Conservation (phyloP, 2,329 filamentous ascomycete species). For the Fusarium staphyleae region DNA sequence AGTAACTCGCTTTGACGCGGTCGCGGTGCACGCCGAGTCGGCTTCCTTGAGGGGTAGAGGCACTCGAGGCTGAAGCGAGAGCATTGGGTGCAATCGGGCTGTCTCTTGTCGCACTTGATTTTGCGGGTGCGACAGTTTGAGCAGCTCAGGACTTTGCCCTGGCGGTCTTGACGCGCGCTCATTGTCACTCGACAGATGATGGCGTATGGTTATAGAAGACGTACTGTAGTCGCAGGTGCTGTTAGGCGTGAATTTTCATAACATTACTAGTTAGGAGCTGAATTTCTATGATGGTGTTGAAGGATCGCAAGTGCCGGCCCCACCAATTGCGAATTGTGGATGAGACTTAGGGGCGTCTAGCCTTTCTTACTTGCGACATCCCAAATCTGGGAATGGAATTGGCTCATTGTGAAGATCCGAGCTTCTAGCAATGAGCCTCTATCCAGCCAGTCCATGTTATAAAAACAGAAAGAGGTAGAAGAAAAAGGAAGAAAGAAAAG, state of each 20-base stretch:
- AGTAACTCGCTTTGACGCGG: conserved; percentile 54
- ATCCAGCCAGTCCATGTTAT: too few relatives aligned
- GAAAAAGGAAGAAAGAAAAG: too few relatives aligned
- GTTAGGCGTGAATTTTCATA: too few relatives aligned
- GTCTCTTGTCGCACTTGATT: conserved; percentile 64
- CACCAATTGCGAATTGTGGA: conserved; percentile 22
- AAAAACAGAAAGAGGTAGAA: too few relatives aligned
- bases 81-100: conserved; percentile 62
- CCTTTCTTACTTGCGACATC: neutral
- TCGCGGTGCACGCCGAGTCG: conserved; percentile 50
- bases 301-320: conserved; percentile 13
- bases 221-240: neutral
- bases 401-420: too few relatives aligned
- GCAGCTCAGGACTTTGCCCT: conserved; percentile 56
- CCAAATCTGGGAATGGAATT: neutral
- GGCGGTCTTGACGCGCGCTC: conserved; percentile 28
- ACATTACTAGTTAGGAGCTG: too few relatives aligned
- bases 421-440: too few relatives aligned
- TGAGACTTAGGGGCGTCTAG: conserved; percentile 2
- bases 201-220: neutral
- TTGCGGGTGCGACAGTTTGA: conserved; percentile 69
- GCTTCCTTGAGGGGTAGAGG: conserved; percentile 54
- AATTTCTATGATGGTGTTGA: conserved; percentile 1
- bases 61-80: conserved; percentile 56
- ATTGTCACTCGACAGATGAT: conserved; percentile 20